Percentiles rank a stretch among this genome's conserved stretches.
Conservation (phyloP, 1,284 basidiomycete species). For the Apiotrichum veenhuisii region DNA sequence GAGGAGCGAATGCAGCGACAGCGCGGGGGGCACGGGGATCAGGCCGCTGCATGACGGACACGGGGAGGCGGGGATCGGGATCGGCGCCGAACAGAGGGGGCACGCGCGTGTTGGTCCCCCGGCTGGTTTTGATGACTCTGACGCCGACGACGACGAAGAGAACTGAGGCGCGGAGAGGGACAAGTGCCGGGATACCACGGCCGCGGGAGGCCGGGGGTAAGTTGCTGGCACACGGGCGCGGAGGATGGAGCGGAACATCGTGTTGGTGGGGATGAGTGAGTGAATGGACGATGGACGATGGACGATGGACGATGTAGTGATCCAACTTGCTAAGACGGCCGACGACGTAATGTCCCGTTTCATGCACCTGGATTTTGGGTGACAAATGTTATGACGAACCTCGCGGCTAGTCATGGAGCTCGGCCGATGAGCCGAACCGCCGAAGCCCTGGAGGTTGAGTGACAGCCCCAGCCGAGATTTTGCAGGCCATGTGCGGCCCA, state of each 20-base stretch:
- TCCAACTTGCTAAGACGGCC: no score
- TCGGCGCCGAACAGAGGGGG: conserved; percentile 27
- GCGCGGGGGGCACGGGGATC: conserved; percentile 34
- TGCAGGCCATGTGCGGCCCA: no score
- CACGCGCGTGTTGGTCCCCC: conserved; percentile 27
- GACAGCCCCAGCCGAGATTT: no score
- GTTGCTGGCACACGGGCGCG: not conserved
- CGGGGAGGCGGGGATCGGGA: conserved; percentile 37
- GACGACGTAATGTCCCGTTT: no score
- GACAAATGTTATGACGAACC: no score
- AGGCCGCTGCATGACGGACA: conserved; percentile 39
- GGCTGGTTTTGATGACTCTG: not conserved
- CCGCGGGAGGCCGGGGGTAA: no score
- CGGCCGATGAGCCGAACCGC: no score
- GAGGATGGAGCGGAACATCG: not conserved
- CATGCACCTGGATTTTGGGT: no score
- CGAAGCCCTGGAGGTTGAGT: no score
- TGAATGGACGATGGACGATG: not conserved
- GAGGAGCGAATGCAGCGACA: conserved; percentile 43
- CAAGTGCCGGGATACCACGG: no score
- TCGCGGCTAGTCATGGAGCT: no score
- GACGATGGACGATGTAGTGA: no score
- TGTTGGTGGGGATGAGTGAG: not conserved
- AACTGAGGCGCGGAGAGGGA: not conserved
- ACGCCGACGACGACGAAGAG: not conserved